Evolutionary conservation across 1,284 basidiomycete genomes (phyloP).

Genomic region (Volvariella surrecta): DNA sequence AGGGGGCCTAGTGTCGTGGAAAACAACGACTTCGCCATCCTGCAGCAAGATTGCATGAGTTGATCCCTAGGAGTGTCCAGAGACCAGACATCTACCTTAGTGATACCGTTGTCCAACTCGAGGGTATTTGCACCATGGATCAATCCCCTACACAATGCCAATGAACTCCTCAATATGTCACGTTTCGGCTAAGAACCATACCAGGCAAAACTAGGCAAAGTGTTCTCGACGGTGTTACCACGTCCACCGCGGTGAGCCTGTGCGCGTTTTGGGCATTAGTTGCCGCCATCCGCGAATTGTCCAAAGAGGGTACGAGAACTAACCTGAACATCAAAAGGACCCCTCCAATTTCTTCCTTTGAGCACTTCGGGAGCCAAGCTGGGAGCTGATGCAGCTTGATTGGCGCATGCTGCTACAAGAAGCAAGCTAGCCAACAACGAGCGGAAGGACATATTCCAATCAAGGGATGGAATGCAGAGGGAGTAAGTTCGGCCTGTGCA

Average conservation of each 20-base stretch:
- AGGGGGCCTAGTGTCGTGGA: constrained; percentile 67
- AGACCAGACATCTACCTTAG: constrained; percentile 34
- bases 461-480: too few species aligned
- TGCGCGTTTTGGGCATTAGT: constrained; percentile 3
- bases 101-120: constrained; percentile 72
- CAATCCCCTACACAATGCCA: constrained; percentile 40
- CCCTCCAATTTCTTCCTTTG: too few species aligned
- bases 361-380: too few species aligned
- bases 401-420: too few species aligned
- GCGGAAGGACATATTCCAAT: too few species aligned
- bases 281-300: neutral
- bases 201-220: constrained; percentile 69
- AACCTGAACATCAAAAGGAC: constrained; percentile 38
- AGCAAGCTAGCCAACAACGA: too few species aligned
- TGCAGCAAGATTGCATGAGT: constrained; percentile 19
- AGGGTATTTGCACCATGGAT: constrained; percentile 69
- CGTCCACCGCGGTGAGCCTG: constrained; percentile 75
- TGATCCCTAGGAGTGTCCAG: constrained; percentile 2
- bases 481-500: too few species aligned
- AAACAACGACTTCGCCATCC: constrained; percentile 70
- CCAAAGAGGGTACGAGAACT: constrained; percentile 6
- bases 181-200: constrained; percentile 17
- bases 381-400: too few species aligned
- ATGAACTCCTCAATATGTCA: neutral
- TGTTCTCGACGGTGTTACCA: constrained; percentile 65